A percentile compares a stretch with the other conserved stretches of the same genome.
Conservation (phyloP, 805 yeast species). For the Yarrowia yakushimensis region DNA sequence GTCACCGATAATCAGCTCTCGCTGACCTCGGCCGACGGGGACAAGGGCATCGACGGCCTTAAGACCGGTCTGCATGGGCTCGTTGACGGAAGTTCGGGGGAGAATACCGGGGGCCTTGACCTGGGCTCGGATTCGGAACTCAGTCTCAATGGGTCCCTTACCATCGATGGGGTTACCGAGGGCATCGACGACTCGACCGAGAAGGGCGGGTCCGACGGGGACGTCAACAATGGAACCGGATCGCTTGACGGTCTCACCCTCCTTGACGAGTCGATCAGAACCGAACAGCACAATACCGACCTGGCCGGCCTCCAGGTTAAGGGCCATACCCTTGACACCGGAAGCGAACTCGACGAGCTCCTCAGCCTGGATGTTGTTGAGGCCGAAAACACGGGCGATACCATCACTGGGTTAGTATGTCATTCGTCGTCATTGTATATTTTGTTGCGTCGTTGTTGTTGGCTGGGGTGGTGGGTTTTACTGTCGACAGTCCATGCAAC, state of each 20-base stretch:
- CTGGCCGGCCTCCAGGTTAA: constrained; percentile 99
- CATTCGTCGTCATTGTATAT: neutral
- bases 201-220: constrained; percentile 95
- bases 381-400: constrained; percentile 99
- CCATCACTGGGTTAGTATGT: constrained; percentile 78
- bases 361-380: constrained; percentile 99
- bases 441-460: neutral
- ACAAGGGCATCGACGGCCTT: constrained; percentile 98
- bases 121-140: constrained; percentile 89
- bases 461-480: neutral
- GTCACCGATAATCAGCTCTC: constrained; percentile 99
- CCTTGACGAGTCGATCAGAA: constrained; percentile 96
- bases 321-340: constrained; percentile 99
- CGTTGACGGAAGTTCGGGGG: constrained; percentile 97
- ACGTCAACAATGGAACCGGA: constrained; percentile 99
- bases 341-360: constrained; percentile 98
- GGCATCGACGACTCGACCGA: constrained; percentile 99
- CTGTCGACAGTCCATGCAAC: neutral
- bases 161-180: constrained; percentile 99
- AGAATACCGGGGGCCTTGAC: constrained; percentile 99
- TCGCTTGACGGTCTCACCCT: constrained; percentile 99
- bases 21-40: constrained; percentile 99
- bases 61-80: constrained; percentile 99
- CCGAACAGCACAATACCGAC: constrained; percentile 99
- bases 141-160: constrained; percentile 94